Evolutionary conservation across 306 rosid genomes (phyloP), one percentile per base, ranked within the genome.

Genomic region (Cercis canadensis): DNA sequence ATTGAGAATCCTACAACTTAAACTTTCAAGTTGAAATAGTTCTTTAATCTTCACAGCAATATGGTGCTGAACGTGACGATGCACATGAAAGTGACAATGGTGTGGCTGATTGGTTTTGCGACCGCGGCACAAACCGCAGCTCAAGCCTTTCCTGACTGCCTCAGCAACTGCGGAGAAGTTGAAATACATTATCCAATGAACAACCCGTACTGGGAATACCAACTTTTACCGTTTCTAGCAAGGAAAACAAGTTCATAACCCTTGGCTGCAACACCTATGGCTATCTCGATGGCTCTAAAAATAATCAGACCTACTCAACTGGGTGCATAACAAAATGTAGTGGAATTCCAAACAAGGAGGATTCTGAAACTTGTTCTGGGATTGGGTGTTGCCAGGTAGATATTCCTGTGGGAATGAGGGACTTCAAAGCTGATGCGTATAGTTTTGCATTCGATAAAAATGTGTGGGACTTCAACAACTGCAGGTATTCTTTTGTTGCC

Each of bases 101-200:
- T 5, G 12, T n/a, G 12, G 7, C 1, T 52, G 40, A 51, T 14
- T 15, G 10, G 29, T 13, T 11, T 11, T 5, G 31, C 32, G 32
- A 57, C 46, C 0, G 40, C 19, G 29, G 18, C 56, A 12, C 19
- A 45, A 31, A 56, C 14, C 6, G 12, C 55, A 6, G 15, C 57
- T 37, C 29, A 19, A 65, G 59, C 82, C 19, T 36, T 31, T 10
- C 63, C 53, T 21, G 80, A 69, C 15, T 78, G 84, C 62, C 46
- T 1, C 0, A 32, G n/a, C 31, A 21, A 41, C 2, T 85, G 88
- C 12, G 93, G 88, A 9, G 17, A 50, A 6, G 4, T 88, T 2
- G 7, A 33, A 9, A 72, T 88, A 57, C 86, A 86, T 19, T 88
- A 81, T 54, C 94, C 90, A 7, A 0, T 7, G 5, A 7, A 1